Conservation (phyloP, 2,329 filamentous ascomycete genomes). For the Apiospora saccharicola region DNA sequence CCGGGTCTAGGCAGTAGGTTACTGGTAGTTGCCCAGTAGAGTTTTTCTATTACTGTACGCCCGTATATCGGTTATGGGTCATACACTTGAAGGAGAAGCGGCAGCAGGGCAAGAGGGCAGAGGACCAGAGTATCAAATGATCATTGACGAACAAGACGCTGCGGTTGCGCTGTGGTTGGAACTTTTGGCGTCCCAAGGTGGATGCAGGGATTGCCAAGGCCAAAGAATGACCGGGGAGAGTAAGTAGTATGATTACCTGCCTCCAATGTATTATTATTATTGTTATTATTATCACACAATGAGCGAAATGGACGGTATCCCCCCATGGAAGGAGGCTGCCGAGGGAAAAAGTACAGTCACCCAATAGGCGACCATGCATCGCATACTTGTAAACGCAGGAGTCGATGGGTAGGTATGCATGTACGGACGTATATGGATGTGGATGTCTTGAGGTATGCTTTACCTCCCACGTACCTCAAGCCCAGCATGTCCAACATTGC, state of each 20-base stretch:
- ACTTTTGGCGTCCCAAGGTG: slow-evolving; percentile 7
- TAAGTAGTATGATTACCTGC: slow-evolving; percentile 7
- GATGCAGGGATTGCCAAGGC: slow-evolving; percentile 17
- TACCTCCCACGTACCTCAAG: not conserved
- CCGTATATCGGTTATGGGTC: not conserved
- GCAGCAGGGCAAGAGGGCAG: not conserved
- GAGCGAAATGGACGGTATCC: not conserved
- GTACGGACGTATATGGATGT: not conserved
- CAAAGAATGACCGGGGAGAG: not conserved
- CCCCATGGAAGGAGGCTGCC: not conserved
- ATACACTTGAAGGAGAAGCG: not conserved
- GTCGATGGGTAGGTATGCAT: not conserved
- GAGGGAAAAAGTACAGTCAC: not conserved
- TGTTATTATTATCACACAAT: slow-evolving; percentile 2
- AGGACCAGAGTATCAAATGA: not conserved
- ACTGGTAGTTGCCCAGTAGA: not conserved
- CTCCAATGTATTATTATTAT: not conserved
- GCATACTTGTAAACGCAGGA: not conserved
- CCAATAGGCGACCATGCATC: not conserved
- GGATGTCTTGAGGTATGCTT: not conserved
- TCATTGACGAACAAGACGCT: not conserved
- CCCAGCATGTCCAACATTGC: slow-evolving; percentile 2
- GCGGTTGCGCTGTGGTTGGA: not conserved
- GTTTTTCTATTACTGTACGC: slow-evolving; percentile 12
- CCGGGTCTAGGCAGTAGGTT: not conserved